Evolutionary conservation across 179 eudicot species (phyloP).

Genomic region (Silene vulgaris): DNA sequence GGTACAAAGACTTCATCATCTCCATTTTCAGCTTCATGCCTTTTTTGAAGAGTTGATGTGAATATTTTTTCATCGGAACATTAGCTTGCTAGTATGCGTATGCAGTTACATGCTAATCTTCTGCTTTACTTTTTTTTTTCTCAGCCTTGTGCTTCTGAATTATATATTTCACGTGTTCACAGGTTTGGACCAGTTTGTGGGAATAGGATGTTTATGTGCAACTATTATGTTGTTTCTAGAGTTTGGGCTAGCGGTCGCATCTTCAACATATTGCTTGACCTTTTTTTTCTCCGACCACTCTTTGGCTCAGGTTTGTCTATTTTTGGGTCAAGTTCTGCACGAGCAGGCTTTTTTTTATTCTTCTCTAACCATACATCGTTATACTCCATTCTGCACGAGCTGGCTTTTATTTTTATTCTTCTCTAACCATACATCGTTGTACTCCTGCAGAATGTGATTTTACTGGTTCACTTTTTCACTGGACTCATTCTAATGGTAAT

Average conservation of each 20-base stretch:
- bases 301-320: conserved; percentile 72
- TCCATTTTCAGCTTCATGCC: neutral
- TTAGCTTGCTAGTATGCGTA: conserved; percentile 7
- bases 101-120: neutral
- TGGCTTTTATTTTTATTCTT: neutral
- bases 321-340: conserved; percentile 8
- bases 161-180: conserved; percentile 17
- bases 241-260: conserved; percentile 90
- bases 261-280: conserved; percentile 96
- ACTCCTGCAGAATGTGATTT: conserved; percentile 74
- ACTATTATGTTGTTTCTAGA: conserved; percentile 64
- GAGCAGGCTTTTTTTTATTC: neutral
- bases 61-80: neutral
- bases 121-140: neutral
- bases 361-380: conserved; percentile 10
- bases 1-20: neutral
- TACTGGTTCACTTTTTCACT: conserved; percentile 77
- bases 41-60: neutral
- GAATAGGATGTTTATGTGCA: conserved; percentile 55
- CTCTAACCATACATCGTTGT: conserved; percentile 7
- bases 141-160: neutral
- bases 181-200: conserved; percentile 90
- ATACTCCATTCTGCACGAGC: neutral
- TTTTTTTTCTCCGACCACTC: conserved; percentile 88
- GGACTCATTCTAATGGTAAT: conserved; percentile 93